These are phyloP conservation scores for Suhomyces maxii DNA, from an alignment of 1,139 yeast species.

Conservation along the genomic window DNA sequence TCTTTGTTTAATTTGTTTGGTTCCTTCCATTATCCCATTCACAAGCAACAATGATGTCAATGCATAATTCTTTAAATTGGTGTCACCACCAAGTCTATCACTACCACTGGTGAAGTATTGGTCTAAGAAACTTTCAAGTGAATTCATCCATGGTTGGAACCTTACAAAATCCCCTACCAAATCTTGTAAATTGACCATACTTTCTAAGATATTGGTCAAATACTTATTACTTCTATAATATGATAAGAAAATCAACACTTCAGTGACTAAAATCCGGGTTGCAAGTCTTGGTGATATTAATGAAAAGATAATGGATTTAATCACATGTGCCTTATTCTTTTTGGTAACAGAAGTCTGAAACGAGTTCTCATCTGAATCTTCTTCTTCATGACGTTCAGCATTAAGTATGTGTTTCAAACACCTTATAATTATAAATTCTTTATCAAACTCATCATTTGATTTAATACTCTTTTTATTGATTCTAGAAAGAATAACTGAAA, in stretches of 20 bases:
- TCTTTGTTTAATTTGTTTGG: slow-evolving; percentile 31
- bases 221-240: slow-evolving; percentile 28
- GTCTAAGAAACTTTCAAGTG: slow-evolving; percentile 39
- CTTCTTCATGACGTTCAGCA: slow-evolving; percentile 18
- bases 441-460: slow-evolving; percentile 46
- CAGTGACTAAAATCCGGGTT: slow-evolving; percentile 45
- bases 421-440: slow-evolving; percentile 39
- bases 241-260: slow-evolving; percentile 40
- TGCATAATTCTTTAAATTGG: slow-evolving; percentile 39
- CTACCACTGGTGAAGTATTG: slow-evolving; percentile 26
- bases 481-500: slow-evolving; percentile 40
- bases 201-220: slow-evolving; percentile 31
- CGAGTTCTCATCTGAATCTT: slow-evolving; percentile 15
- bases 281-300: slow-evolving; percentile 43
- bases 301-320: slow-evolving; percentile 39
- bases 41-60: slow-evolving; percentile 47
- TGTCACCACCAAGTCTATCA: slow-evolving; percentile 19
- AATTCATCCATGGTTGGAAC: slow-evolving; percentile 45
- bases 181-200: slow-evolving; percentile 38
- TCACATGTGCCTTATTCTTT: slow-evolving; percentile 32
- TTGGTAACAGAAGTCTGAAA: slow-evolving; percentile 8
- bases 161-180: slow-evolving; percentile 35
- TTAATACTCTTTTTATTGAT: slow-evolving; percentile 46
- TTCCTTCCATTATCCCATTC: slow-evolving; percentile 42
- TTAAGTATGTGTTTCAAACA: slow-evolving; percentile 39